Percentiles rank a stretch among this genome's conserved stretches.
phyloP scores from a whole-genome alignment of 2,329 filamentous ascomycete species.

The Nothomitra cinnamomea region DNA sequence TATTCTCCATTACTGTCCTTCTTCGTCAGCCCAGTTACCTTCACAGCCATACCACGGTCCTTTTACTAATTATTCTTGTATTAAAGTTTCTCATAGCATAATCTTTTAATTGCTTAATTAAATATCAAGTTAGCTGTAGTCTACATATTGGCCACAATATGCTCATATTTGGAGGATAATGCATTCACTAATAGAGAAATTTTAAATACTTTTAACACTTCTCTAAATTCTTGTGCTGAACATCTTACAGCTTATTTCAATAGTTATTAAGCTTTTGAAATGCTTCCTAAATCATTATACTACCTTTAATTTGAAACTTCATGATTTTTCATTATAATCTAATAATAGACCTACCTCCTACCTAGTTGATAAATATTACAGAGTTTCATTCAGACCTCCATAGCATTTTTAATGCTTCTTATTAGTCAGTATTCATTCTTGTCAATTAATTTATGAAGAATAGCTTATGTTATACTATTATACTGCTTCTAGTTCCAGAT shows the following conservation, averaged over 20 bases:
- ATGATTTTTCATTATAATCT: neutral
- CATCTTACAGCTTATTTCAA: neutral
- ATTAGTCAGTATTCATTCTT: neutral
- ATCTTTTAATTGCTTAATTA: neutral
- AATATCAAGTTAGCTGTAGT: neutral
- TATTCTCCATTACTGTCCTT: neutral
- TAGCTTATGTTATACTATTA: neutral
- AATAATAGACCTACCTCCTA: neutral
- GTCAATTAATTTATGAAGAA: neutral
- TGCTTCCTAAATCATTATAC: neutral
- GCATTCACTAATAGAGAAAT: neutral
- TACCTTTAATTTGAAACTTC: neutral
- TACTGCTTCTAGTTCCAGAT: neutral
- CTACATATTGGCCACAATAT: neutral
- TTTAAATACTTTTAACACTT: neutral
- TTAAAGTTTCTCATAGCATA: neutral
- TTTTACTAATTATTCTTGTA: neutral
- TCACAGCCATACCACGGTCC: neutral
- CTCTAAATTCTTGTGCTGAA: neutral
- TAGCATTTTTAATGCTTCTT: neutral
- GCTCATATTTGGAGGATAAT: neutral
- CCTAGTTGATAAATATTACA: neutral
- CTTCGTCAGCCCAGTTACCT: neutral
- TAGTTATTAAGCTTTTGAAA: neutral
- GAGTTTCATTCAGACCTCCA: neutral